These are phyloP conservation scores for Aspergillus ostianus DNA, from an alignment of 495 filamentous ascomycete species.

Conservation along the genomic window DNA sequence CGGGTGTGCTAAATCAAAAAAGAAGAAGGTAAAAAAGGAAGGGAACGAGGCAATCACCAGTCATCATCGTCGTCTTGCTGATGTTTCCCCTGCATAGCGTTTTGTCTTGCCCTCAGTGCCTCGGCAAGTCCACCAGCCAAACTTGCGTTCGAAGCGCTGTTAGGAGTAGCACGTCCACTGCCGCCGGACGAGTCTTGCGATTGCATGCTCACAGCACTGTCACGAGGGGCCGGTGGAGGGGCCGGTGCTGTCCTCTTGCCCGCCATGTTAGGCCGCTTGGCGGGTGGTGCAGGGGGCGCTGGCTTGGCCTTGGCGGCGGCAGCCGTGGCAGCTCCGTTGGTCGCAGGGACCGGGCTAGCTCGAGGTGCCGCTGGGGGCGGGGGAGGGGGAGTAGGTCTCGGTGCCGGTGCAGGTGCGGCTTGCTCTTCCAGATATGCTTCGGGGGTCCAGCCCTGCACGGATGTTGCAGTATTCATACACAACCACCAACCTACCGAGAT, in stretches of 20 bases:
- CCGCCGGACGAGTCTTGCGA: constrained; percentile 58
- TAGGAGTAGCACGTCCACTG: constrained; percentile 66
- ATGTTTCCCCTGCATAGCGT: constrained; percentile 61
- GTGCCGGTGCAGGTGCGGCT: constrained; percentile 25
- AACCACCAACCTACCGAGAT: constrained; percentile 82
- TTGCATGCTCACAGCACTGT: constrained; percentile 72
- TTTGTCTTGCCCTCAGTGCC: constrained; percentile 71
- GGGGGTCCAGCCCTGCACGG: constrained; percentile 84
- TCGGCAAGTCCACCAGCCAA: constrained; percentile 84
- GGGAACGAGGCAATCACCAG: constrained; percentile 51
- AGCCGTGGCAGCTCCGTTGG: constrained; percentile 49
- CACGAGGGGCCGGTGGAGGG: constrained; percentile 60
- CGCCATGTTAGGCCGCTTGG: constrained; percentile 71
- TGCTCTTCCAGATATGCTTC: constrained; percentile 87
- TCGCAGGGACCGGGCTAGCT: constrained; percentile 38
- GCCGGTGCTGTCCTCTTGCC: constrained; percentile 65
- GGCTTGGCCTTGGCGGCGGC: constrained; percentile 65
- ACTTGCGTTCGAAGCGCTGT: constrained; percentile 64
- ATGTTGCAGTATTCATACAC: constrained; percentile 62
- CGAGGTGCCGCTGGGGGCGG: constrained; percentile 60
- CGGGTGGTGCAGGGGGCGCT: constrained; percentile 76
- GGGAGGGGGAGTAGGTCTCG: constrained; percentile 54
- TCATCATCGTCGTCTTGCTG: constrained; percentile 58
- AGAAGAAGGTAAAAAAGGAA: constrained; percentile 27
- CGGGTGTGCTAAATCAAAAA: constrained; percentile 10